These are phyloP conservation scores for Cardamine chenopodiifolia DNA, from an alignment of 345 rosid species.

Conservation along the genomic window DNA sequence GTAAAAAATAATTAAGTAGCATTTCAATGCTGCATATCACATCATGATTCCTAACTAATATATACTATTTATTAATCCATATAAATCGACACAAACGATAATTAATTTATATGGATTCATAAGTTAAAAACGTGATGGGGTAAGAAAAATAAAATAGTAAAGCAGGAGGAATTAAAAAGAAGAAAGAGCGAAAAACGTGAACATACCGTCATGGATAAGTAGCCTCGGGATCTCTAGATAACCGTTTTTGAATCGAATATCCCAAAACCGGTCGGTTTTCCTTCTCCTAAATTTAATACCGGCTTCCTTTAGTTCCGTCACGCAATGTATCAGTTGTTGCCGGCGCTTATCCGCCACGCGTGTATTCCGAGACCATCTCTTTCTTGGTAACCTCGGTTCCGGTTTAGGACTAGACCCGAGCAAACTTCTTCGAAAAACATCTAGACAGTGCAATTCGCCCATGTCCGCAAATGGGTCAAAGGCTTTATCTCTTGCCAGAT, in stretches of 20 bases:
- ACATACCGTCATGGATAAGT: constrained; percentile 74
- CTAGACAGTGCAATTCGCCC: constrained; percentile 73
- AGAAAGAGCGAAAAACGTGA: not conserved
- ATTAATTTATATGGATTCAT: not conserved
- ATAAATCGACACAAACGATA: not conserved
- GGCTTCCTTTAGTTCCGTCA: constrained; percentile 70
- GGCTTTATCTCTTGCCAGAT: constrained; percentile 36
- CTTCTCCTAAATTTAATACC: constrained; percentile 75
- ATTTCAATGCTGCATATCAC: not conserved
- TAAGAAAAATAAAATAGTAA: not conserved
- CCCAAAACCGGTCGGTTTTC: constrained; percentile 90
- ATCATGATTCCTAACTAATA: not conserved
- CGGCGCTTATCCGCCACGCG: constrained; percentile 82
- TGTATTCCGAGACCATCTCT: constrained; percentile 53
- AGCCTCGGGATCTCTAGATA: constrained; percentile 70
- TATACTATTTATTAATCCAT: not conserved
- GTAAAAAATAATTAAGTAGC: too few relatives aligned
- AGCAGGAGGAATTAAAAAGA: not conserved
- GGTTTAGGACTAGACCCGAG: constrained; percentile 64
- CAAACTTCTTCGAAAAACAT: constrained; percentile 71
- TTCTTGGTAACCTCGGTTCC: constrained; percentile 54
- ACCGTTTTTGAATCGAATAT: constrained; percentile 74
- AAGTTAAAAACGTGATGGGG: not conserved
- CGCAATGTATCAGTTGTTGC: constrained; percentile 78
- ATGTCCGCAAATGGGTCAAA: constrained; percentile 72